Evolutionary conservation across 225 moss, liverwort and hornwort genomes (phyloP), one percentile per base, ranked within the genome.

Genomic region (Takakia lepidozioides): DNA sequence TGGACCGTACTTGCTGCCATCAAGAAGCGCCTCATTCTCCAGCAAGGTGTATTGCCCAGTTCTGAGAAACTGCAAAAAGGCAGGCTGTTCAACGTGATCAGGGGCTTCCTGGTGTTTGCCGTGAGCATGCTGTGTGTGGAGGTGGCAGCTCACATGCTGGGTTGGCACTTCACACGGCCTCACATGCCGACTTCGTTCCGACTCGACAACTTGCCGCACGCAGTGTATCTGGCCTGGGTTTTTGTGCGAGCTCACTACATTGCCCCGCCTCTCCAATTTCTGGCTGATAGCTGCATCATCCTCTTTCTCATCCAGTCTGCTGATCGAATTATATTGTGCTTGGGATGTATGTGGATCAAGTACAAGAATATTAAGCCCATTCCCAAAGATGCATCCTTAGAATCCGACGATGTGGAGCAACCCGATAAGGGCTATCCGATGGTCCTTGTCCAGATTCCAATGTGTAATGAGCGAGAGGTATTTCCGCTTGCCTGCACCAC

Each of bases 401-500:
- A 80, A 43, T 83, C 88, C 24, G 86, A 89, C 27, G 93, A 93
- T 38, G 42, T 69, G 3, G 93, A 93, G 50, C 78, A 69, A 32
- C 89, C 93, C 1, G 76, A 89, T 48, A 67, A 72, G 11, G 84
- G 78, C 8, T 86, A 84, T 25, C 93, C 93, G 6, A 89, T 86
- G 89, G 83, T 86, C 19, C 75, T 93, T 11, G 57, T 93, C 27
- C 93, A 93, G 65, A 93, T 93, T 35, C 93, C 93, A 15, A 93
- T 93, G 93, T 93, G 93, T 64, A 93, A 93, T 49, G 93, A 93
- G 55, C 73, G 89, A 27, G 93, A 93, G 93, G 93, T 93, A 70
- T 37, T n/a, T n/a, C n/a, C n/a, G 11, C 9, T 32, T 4, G 17
- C 43, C 18, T 43, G 18, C 48, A 6, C 21, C 27, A 25, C 10